Base-by-base conservation (phyloP, 2,329 filamentous ascomycete genomes). In the Lecanosticta acicola region DNA sequence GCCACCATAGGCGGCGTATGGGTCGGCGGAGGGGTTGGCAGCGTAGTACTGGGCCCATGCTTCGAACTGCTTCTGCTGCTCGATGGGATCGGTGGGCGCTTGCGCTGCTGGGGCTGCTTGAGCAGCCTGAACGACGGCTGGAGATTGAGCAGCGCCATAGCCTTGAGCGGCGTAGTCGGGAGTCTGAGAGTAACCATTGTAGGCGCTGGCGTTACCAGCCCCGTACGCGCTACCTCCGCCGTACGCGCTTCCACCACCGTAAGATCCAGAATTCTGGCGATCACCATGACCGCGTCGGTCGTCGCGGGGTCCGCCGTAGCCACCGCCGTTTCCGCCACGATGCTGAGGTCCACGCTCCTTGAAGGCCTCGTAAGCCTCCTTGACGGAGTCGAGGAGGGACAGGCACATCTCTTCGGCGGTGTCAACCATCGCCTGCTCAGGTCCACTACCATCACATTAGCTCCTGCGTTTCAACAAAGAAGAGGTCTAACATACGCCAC, bases 401-500 rank as follows among this genome's bases (percentile, higher is more conserved):
- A 91, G 80, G 65, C 91, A 97, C 37, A 96, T 81, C 55, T 87
- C 82, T 66, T 93, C 94, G 32, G 87, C 93, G 57, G 82, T 83
- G 49, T 89, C 78, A 26, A 98, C 91, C 74, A 94, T 88, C 50
- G 80, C 79, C 13, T 86, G 79, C 63, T 96, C 88, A 4, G 93
- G 93, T 3, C 90, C 91, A 51, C 88, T 94, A 55, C 24, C n/a
- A n/a, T n/a, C n/a, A n/a, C n/a, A n/a, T n/a, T n/a, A n/a, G n/a
- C n/a, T n/a, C n/a, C n/a, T n/a, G 13, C 11, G 35, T 41, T 35
- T 33, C 19, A 29, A 4, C 24, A 50, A 20, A n/a, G n/a, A n/a
- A n/a, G n/a, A n/a, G n/a, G n/a, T n/a, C n/a, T n/a, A n/a, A 77
- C 85, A 66, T 77, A 94, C 85, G 93, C 87, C 55, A 97, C 90